Evolutionary conservation across 805 yeast species (phyloP).

Genomic region (Sugiyamaella smithiae): DNA sequence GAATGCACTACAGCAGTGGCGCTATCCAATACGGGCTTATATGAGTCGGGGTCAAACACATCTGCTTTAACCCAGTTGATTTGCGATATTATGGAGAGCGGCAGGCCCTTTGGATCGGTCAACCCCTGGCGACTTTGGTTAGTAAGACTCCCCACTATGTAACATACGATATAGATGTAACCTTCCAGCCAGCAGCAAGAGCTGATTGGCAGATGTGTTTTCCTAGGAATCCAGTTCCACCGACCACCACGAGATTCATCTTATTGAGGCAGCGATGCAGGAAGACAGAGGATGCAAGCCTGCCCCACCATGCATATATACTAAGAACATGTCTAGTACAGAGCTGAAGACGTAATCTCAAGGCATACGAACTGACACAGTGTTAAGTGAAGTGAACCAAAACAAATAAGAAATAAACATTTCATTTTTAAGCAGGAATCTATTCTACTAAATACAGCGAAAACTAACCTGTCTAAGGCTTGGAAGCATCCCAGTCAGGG

Average conservation of each 20-base stretch:
- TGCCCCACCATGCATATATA: too few relatives aligned
- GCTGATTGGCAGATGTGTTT: conserved; percentile 68
- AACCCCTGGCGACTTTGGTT: conserved; percentile 48
- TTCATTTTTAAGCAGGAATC: too few relatives aligned
- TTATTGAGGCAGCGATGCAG: neutral
- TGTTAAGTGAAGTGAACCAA: too few relatives aligned
- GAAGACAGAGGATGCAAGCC: too few relatives aligned
- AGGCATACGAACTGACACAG: too few relatives aligned
- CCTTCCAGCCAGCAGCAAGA: conserved; percentile 57
- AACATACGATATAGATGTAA: conserved; percentile 57
- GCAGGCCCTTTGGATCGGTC: conserved; percentile 21
- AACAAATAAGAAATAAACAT: too few relatives aligned
- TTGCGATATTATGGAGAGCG: conserved; percentile 43
- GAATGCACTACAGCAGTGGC: conserved; percentile 76
- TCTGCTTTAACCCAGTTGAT: conserved; percentile 69
- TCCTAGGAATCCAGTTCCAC: conserved; percentile 85
- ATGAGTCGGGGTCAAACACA: conserved; percentile 61
- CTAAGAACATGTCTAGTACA: too few relatives aligned
- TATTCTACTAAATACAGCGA: too few relatives aligned
- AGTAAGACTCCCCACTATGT: neutral
- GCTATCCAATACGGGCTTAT: conserved; percentile 44
- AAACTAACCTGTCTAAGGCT: too few relatives aligned
- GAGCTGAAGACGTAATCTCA: too few relatives aligned
- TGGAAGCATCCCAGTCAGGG: conserved; percentile 32
- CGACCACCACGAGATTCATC: conserved; percentile 58